Evolutionary conservation across 2,329 filamentous ascomycete genomes (phyloP), one percentile per base, ranked within the genome.

Genomic region (Apiospora kogelbergensis): DNA sequence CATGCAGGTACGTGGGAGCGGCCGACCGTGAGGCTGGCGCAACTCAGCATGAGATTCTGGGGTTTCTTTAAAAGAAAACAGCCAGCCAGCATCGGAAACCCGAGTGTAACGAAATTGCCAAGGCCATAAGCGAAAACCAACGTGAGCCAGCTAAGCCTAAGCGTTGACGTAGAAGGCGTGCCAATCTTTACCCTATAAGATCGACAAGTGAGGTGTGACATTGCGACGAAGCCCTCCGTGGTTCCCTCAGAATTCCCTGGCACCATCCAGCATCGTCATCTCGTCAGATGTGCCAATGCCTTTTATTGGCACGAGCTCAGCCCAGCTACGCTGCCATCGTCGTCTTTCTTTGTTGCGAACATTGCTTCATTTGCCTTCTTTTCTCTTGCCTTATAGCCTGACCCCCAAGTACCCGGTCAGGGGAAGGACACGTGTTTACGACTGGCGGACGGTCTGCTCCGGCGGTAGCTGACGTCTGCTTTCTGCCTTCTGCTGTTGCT

Each of bases 361-460:
- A 37, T 60, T 60, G 33, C 53, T 60, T 37, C 53, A 60, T 60
- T 11, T 37, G 53, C 20, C 17, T 15, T 53, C 6, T 22, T 24
- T 24, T 13, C 13, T 24, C 5, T 48, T 57, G 26, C 48, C 26
- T 33, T 33, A 13, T 26, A 57, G 20, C 46, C 24, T 30, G 15
- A 24, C 20, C 15, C 24, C 15, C 24, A 24, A n/a, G 45, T 53
- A 53, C 46, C 46, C 40, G 11, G 40, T 15, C 40, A 42, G 40
- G 9, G 33, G 40, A 41, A 41, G n/a, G 37, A 30, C 42, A 65
- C n/a, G 4, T n/a, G 63, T 24, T 15, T 65, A 44, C n/a, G 40
- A 65, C 44, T 65, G 63, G 53, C 53, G 53, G 53, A 60, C 30
- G 6, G 30, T 60, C 53, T 60, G 17, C 53, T 37, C 53, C 53